These are phyloP conservation scores for Dionaea muscipula DNA, from an alignment of 179 eudicot genomes.

Conservation along the genomic window DNA sequence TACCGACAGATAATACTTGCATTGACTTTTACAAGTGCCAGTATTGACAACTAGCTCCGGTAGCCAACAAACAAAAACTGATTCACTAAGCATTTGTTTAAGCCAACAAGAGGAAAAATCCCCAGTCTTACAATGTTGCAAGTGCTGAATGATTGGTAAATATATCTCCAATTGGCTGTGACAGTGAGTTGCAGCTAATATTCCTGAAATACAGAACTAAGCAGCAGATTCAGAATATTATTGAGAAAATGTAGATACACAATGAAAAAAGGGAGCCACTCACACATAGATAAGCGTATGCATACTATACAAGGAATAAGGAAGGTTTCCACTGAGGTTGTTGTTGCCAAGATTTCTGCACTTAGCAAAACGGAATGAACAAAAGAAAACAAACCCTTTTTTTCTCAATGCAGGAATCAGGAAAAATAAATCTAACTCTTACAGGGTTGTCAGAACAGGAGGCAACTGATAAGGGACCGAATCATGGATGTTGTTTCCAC, in stretches of 20 bases:
- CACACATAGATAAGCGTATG: conserved; percentile 58
- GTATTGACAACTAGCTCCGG: background rate
- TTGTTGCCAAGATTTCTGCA: conserved; percentile 83
- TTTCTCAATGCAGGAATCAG: conserved; percentile 2
- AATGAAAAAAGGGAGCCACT: conserved; percentile 16
- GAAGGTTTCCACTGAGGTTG: conserved; percentile 65
- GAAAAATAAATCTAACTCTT: conserved; percentile 15
- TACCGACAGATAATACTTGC: background rate
- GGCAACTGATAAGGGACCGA: conserved; percentile 75
- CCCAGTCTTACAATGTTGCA: conserved; percentile 52
- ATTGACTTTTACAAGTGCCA: background rate
- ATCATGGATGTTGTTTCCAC: conserved; percentile 74
- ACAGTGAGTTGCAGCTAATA: conserved; percentile 53
- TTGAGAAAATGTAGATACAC: background rate
- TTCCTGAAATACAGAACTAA: conserved; percentile 37
- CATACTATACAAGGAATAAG: conserved; percentile 66
- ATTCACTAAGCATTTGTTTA: background rate
- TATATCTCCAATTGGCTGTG: conserved; percentile 60
- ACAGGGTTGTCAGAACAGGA: conserved; percentile 75
- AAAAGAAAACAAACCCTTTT: too few relatives aligned
- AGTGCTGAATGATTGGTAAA: conserved; percentile 60
- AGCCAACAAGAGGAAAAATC: conserved; percentile 4
- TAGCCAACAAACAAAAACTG: background rate
- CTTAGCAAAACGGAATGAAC: too few relatives aligned
- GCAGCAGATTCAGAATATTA: conserved; percentile 3